A percentile compares a stretch with the other conserved stretches of the same genome.
Conservation (phyloP, 2,329 filamentous ascomycete genomes). For the Aspergillus pseudoglaucus region DNA sequence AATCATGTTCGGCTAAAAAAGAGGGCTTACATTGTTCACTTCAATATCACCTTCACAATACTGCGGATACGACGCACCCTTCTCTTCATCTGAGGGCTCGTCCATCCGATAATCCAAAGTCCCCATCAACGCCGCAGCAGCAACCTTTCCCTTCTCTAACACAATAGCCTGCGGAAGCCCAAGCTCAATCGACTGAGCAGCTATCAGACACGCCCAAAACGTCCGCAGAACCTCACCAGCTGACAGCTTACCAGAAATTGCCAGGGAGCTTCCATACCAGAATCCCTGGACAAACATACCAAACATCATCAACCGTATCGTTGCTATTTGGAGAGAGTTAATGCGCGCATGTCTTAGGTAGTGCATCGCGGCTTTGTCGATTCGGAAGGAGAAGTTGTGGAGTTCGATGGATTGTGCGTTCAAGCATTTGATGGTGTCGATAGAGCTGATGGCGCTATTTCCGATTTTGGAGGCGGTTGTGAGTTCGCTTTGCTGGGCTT, state of each 20-base stretch:
- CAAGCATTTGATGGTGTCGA: slow-evolving; percentile 81
- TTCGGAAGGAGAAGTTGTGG: slow-evolving; percentile 55
- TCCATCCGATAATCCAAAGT: slow-evolving; percentile 32
- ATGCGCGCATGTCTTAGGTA: slow-evolving; percentile 64
- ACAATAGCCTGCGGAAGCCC: slow-evolving; percentile 71
- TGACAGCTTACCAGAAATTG: slow-evolving; percentile 51
- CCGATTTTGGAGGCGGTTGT: slow-evolving; percentile 65
- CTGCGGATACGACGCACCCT: slow-evolving; percentile 23
- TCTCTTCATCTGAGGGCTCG: slow-evolving; percentile 19
- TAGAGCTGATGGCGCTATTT: slow-evolving; percentile 62
- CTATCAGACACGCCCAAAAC: slow-evolving; percentile 74
- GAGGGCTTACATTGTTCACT: slow-evolving; percentile 53
- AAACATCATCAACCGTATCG: slow-evolving; percentile 67
- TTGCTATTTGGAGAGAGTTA: slow-evolving; percentile 65
- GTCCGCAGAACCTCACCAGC: slow-evolving; percentile 70
- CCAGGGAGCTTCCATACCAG: slow-evolving; percentile 72
- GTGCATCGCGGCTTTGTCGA: slow-evolving; percentile 53
- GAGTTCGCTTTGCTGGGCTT: slow-evolving; percentile 61
- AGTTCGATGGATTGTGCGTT: slow-evolving; percentile 68
- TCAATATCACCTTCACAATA: slow-evolving; percentile 62
- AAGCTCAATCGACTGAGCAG: slow-evolving; percentile 67
- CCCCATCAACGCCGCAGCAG: slow-evolving; percentile 56
- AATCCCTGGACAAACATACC: slow-evolving; percentile 82
- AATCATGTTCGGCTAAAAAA: background rate
- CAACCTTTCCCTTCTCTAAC: slow-evolving; percentile 70